Conservation (phyloP, 108 stramenopile species). For the Pseudonitzschia multiseries region DNA sequence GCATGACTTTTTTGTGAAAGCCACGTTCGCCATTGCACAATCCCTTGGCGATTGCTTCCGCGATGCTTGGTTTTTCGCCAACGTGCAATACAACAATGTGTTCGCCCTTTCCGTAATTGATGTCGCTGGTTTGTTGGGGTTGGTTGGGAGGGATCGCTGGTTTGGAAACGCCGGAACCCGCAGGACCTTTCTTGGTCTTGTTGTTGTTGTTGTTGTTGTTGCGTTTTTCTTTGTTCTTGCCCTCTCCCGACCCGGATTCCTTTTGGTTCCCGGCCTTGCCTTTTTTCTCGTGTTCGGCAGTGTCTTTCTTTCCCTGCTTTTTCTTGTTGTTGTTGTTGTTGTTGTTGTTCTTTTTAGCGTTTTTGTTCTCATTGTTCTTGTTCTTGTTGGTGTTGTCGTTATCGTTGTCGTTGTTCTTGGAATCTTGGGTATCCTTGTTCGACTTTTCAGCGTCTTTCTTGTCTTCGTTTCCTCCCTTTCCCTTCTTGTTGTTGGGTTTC, state of each 20-base stretch:
- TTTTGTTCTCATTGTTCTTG: slow-evolving; percentile 19
- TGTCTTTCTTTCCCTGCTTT: slow-evolving; percentile 23
- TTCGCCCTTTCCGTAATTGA: slow-evolving; percentile 70
- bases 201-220: background rate
- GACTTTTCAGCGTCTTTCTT: slow-evolving; percentile 10
- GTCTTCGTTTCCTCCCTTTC: slow-evolving; percentile 16
- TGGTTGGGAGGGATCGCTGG: slow-evolving; percentile 71
- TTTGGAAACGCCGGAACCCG: background rate
- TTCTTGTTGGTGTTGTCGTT: slow-evolving; percentile 10
- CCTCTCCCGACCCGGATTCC: background rate
- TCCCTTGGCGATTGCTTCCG: slow-evolving; percentile 80
- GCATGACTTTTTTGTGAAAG: slow-evolving; percentile 39
- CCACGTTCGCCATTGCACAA: slow-evolving; percentile 33
- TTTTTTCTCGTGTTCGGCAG: slow-evolving; percentile 1
- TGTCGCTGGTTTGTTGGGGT: slow-evolving; percentile 79
- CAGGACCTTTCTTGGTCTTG: slow-evolving; percentile 15
- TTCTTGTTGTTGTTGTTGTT: slow-evolving; percentile 22
- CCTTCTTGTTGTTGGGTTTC: slow-evolving; percentile 20
- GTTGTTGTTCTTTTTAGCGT: slow-evolving; percentile 13
- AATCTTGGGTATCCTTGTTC: too few relatives aligned
- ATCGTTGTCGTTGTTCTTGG: background rate
- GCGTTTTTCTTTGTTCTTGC: slow-evolving; percentile 5
- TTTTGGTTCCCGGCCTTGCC: slow-evolving; percentile 16
- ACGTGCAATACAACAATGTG: slow-evolving; percentile 74
- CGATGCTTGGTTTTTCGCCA: slow-evolving; percentile 86